Conservation (phyloP, 1,284 basidiomycete genomes). For the Vanrija sp. region DNA sequence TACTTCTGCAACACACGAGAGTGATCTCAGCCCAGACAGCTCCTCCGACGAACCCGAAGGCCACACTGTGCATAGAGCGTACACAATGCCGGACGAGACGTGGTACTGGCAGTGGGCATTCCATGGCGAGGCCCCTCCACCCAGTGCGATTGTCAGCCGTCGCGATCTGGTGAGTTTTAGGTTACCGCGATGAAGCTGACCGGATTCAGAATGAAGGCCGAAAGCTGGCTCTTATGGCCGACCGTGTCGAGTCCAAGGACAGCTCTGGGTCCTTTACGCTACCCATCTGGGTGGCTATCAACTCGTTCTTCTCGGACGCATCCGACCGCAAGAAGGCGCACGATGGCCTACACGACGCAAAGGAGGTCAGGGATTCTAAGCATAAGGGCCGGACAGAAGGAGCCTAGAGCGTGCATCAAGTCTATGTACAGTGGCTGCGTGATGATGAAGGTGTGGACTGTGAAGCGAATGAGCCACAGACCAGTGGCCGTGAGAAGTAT, state of each 20-base stretch:
- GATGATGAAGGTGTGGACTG: background rate
- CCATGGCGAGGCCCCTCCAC: conserved; percentile 48
- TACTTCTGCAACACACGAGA: too few relatives aligned
- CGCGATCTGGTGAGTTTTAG: conserved; percentile 42
- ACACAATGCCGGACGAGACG: background rate
- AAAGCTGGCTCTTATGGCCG: conserved; percentile 43
- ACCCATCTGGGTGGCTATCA: conserved; percentile 36
- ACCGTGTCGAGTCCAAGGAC: conserved; percentile 33
- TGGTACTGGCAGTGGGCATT: conserved; percentile 47
- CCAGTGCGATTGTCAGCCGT: conserved; percentile 44
- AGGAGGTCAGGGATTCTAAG: too few relatives aligned
- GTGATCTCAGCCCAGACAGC: too few relatives aligned
- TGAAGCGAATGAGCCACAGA: conserved; percentile 18
- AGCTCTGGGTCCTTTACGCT: conserved; percentile 25
- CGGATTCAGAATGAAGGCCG: conserved; percentile 37
- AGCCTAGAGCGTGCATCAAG: background rate
- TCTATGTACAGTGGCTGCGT: background rate
- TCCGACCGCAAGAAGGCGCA: conserved; percentile 18
- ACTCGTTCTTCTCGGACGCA: conserved; percentile 30
- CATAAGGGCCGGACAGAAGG: too few relatives aligned
- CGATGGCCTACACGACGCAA: background rate
- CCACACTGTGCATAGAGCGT: background rate
- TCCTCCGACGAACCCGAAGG: too few relatives aligned
- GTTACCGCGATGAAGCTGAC: background rate
- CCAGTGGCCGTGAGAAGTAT: too few relatives aligned